Evolutionary conservation across 106 monocot species (phyloP), one percentile per base, ranked within the genome.

Genomic region (Gastrodia elata): DNA sequence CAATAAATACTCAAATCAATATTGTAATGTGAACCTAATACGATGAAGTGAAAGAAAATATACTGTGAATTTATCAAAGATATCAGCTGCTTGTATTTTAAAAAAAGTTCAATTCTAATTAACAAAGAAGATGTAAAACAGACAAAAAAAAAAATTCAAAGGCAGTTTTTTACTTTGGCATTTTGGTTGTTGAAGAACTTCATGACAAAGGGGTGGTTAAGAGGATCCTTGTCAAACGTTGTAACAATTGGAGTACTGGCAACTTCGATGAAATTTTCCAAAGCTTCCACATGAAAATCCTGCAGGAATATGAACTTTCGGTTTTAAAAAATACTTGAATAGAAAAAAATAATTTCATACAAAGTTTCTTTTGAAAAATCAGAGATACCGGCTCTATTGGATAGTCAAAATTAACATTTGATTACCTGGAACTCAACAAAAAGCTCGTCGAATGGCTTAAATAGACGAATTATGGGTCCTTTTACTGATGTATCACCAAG

Each of bases 361-460:
- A n/a, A 61, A 61, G 8, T 61, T 28, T 26, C 11, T 61, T 24
- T 58, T 58, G 7, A 61, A 61, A 30, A 30, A n/a, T n/a, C n/a
- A n/a, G n/a, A n/a, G n/a, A n/a, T 61, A 61, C 11, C 14, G 32
- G 14, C 32, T 3, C 4, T 30, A 13, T 13, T 32, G 9, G 22
- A 27, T n/a, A n/a, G 32, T 10, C 6, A 69, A 5, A 69, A 40
- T 3, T 25, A 39, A 25, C 36, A 22, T 37, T 3, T 43, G 56
- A 25, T 52, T 79, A 95, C 96, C 90, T 93, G 68, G 36, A 25
- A 79, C 78, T 97, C 92, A 81, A 93, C 83, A 78, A 78, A 68
- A 58, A 88, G 86, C 75, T 97, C 96, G 65, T 97, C 96, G 79
- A 93, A 97, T 52, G 92, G 96, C 73, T 97, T 97, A 68, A 93